Percentiles rank a stretch among this genome's conserved stretches.
Conservation (phyloP, 2,329 filamentous ascomycete species). For the Periconia macrospinosa region DNA sequence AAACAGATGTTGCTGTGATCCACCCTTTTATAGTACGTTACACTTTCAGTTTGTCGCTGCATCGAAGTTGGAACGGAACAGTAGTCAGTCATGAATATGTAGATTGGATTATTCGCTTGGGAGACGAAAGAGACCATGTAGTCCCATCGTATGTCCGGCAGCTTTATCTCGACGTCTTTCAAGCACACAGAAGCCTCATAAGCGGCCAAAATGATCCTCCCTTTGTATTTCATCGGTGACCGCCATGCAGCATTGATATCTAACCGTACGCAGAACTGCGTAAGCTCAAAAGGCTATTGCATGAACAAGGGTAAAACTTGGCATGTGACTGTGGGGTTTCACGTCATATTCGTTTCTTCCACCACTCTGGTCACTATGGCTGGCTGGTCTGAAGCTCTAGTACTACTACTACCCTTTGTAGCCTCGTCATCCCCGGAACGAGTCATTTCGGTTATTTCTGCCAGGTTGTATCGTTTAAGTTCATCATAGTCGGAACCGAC, state of each 20-base stretch:
- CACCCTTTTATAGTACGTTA: no score
- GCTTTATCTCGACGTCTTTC: not conserved
- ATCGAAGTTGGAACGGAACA: no score
- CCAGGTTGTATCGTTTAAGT: slow-evolving; percentile 76
- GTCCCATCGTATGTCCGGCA: not conserved
- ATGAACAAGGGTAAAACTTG: no score
- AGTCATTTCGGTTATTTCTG: slow-evolving; percentile 66
- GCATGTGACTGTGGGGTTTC: not conserved
- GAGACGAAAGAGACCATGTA: not conserved
- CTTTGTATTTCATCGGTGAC: no score
- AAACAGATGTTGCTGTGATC: no score
- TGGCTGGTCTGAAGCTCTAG: not conserved
- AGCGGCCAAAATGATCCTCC: no score
- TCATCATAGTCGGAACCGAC: slow-evolving; percentile 73
- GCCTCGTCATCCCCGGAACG: not conserved
- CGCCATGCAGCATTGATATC: no score
- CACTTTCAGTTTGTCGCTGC: no score
- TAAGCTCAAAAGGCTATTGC: no score
- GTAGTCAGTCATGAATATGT: no score
- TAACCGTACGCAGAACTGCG: no score
- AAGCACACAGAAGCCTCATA: not conserved
- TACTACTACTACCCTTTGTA: not conserved
- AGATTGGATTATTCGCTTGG: no score
- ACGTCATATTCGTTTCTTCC: not conserved
- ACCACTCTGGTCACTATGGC: not conserved